Percentiles rank a stretch among this genome's conserved stretches.
phyloP scores from a whole-genome alignment of 2,329 filamentous ascomycete genomes.

The Capronia epimyces region DNA sequence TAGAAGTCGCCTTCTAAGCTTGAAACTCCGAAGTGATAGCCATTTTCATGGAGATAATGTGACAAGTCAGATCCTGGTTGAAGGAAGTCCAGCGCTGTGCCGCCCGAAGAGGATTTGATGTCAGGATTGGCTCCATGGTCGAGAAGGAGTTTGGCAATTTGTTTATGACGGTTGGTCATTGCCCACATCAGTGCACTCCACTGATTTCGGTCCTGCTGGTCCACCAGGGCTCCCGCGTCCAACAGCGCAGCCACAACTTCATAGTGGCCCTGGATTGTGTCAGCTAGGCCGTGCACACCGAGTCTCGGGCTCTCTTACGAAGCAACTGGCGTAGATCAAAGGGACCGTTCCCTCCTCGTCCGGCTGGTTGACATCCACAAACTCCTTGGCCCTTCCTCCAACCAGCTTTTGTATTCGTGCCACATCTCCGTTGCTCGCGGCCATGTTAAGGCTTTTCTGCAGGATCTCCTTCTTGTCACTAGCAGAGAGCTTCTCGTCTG shows the following conservation, averaged over 20 bases:
- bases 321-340: constrained; percentile 95
- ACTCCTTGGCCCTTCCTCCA: constrained; percentile 64
- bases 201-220: constrained; percentile 90
- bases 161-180: constrained; percentile 97
- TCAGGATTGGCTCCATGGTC: constrained; percentile 95
- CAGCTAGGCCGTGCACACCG: neutral
- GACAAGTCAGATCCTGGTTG: constrained; percentile 94
- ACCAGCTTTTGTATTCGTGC: constrained; percentile 73
- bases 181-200: constrained; percentile 99
- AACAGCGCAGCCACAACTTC: constrained; percentile 78
- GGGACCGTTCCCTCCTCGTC: constrained; percentile 96
- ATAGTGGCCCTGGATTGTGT: constrained; percentile 61
- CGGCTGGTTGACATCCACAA: constrained; percentile 76
- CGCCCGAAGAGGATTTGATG: constrained; percentile 86
- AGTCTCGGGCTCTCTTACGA: constrained; percentile 38
- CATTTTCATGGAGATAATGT: constrained; percentile 88
- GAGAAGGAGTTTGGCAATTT: constrained; percentile 84
- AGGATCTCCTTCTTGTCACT: constrained; percentile 74
- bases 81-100: constrained; percentile 93
- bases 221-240: constrained; percentile 78
- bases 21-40: constrained; percentile 59
- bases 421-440: constrained; percentile 91
- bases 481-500: constrained; percentile 65
- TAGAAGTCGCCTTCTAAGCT: constrained; percentile 74
- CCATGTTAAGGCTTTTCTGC: constrained; percentile 87